Evolutionary conservation across 2,329 filamentous ascomycete species (phyloP).

Genomic region (Ophiostoma himal-ulmi): DNA sequence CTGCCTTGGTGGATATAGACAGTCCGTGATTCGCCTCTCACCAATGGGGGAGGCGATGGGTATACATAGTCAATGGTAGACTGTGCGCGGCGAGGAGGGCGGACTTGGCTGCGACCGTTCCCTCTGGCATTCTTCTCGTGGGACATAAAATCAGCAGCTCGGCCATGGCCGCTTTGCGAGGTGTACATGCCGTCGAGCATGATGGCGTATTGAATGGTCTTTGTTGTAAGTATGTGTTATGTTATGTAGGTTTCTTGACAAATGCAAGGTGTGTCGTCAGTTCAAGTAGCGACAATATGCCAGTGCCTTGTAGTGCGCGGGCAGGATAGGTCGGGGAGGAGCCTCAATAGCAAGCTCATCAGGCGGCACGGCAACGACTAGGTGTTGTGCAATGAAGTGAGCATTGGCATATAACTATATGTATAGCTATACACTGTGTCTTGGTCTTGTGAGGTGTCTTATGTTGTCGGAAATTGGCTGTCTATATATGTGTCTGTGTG

Average conservation of each 20-base stretch:
- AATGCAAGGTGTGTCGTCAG: neutral
- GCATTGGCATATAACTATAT: neutral
- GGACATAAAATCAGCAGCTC: neutral
- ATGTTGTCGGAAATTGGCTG: too few relatives aligned
- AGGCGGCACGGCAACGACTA: slow-evolving; percentile 11
- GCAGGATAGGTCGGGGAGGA: neutral
- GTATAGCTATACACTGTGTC: neutral
- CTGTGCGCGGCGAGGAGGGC: slow-evolving; percentile 42
- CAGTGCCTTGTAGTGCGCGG: neutral
- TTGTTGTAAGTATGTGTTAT: neutral
- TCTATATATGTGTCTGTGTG: neutral
- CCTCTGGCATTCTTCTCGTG: slow-evolving; percentile 22
- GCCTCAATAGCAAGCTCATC: slow-evolving; percentile 11
- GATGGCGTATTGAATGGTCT: neutral
- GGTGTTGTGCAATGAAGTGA: neutral
- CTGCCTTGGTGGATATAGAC: slow-evolving; percentile 20
- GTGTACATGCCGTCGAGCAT: slow-evolving; percentile 2
- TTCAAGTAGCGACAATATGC: neutral
- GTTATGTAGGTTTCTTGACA: neutral
- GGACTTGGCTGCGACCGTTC: slow-evolving; percentile 33
- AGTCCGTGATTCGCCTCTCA: slow-evolving; percentile 21
- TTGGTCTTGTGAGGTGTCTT: neutral
- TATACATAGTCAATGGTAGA: slow-evolving; percentile 43
- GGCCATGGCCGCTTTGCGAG: neutral
- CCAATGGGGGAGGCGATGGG: slow-evolving; percentile 27